These are phyloP conservation scores for Coemansia sp. DNA, from an alignment of 192 early-diverging fungal species.

Conservation along the genomic window DNA sequence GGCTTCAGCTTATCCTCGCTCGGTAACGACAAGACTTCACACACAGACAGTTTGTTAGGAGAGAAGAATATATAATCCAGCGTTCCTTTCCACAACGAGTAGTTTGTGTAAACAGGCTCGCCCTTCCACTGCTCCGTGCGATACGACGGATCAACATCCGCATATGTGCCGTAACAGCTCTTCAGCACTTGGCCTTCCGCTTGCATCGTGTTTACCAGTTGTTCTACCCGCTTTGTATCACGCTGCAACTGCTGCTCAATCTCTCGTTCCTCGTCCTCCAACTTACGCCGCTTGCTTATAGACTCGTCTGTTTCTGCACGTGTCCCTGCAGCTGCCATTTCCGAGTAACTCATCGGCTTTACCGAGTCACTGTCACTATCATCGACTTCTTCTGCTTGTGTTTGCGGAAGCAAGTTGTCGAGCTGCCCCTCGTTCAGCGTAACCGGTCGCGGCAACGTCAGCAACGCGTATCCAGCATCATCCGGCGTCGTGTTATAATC, in stretches of 20 bases:
- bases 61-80: slow-evolving; percentile 52
- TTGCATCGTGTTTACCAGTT: slow-evolving; percentile 26
- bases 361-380: slow-evolving; percentile 6
- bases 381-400: not conserved
- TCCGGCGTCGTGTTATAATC: slow-evolving; percentile 65
- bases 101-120: slow-evolving; percentile 54
- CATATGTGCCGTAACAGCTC: slow-evolving; percentile 47
- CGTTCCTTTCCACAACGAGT: slow-evolving; percentile 53
- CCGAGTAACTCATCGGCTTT: slow-evolving; percentile 29
- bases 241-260: slow-evolving; percentile 24
- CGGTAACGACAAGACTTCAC: slow-evolving; percentile 41
- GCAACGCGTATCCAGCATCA: slow-evolving; percentile 59
- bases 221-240: slow-evolving; percentile 28
- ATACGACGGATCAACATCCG: slow-evolving; percentile 43
- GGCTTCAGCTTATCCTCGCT: slow-evolving; percentile 35
- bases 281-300: slow-evolving; percentile 18
- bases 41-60: slow-evolving; percentile 16
- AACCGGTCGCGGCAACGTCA: slow-evolving; percentile 56
- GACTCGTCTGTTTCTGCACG: slow-evolving; percentile 14
- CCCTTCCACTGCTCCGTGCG: slow-evolving; percentile 49
- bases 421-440: slow-evolving; percentile 49
- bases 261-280: slow-evolving; percentile 31
- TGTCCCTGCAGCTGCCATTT: slow-evolving; percentile 18
- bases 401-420: slow-evolving; percentile 45
- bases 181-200: slow-evolving; percentile 15